Evolutionary conservation across 192 early-diverging fungal genomes (phyloP).

Genomic region (Irineochytrium annulatum): DNA sequence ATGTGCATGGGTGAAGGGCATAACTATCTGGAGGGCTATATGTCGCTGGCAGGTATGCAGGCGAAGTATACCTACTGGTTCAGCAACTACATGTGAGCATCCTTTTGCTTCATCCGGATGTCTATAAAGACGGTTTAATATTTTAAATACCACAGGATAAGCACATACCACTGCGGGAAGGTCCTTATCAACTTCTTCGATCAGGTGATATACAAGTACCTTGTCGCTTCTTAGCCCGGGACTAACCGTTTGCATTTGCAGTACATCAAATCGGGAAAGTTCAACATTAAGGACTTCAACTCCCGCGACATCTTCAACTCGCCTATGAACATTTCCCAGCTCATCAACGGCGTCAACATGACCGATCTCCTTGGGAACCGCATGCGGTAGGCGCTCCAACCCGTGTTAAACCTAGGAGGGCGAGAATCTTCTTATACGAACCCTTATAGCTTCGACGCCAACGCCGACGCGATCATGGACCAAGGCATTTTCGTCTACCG

Average conservation of each 20-base stretch:
- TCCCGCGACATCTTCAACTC: background rate
- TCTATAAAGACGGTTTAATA: no score
- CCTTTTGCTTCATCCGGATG: no score
- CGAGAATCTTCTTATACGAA: no score
- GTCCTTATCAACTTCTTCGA: slow-evolving; percentile 1
- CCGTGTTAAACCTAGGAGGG: no score
- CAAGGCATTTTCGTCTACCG: background rate
- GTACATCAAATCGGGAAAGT: background rate
- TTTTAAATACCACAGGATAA: background rate
- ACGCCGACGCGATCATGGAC: background rate
- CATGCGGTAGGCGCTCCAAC: no score
- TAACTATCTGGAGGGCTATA: background rate
- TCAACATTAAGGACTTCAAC: background rate
- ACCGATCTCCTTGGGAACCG: background rate
- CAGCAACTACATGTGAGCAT: no score
- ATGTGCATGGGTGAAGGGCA: background rate
- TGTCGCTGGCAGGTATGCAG: background rate
- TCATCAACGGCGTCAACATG: background rate
- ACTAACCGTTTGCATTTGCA: background rate
- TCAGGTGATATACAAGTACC: no score
- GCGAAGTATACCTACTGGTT: background rate
- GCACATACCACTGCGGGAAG: background rate
- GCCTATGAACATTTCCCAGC: background rate
- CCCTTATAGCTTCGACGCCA: background rate
- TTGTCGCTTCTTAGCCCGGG: no score